Evolutionary conservation across 495 filamentous ascomycete genomes (phyloP).

Genomic region (Chaetomium fimeti): DNA sequence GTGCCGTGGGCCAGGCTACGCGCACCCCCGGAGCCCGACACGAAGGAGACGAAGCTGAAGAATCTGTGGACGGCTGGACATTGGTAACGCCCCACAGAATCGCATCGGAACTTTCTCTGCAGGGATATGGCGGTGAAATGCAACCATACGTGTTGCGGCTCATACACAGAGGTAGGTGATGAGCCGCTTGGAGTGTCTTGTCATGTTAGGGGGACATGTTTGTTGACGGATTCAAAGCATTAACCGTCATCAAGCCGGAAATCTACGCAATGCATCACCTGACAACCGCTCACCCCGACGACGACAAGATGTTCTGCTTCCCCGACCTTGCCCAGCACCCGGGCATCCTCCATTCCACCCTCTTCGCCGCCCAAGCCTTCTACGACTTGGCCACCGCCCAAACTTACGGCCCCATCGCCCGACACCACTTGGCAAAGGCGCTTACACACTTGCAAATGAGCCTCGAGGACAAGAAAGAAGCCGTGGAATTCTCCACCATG

Average conservation of each 20-base stretch:
- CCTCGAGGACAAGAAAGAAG: constrained; percentile 8
- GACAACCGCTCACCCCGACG: neutral
- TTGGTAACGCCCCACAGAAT: neutral
- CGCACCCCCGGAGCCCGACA: neutral
- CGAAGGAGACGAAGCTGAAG: neutral
- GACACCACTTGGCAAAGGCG: constrained; percentile 12
- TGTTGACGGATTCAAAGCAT: constrained; percentile 3
- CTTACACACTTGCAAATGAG: constrained; percentile 9
- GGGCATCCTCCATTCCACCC: constrained; percentile 20
- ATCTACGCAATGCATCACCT: constrained; percentile 14
- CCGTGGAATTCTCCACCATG: constrained; percentile 17
- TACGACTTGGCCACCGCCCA: constrained; percentile 3
- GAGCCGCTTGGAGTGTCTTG: neutral
- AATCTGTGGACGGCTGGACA: neutral
- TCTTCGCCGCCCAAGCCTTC: constrained; percentile 22
- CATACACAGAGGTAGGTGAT: neutral
- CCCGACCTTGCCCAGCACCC: constrained; percentile 17
- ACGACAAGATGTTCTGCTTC: constrained; percentile 21
- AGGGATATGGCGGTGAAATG: neutral
- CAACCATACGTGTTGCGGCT: neutral
- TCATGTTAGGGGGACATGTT: neutral
- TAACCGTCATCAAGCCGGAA: constrained; percentile 21
- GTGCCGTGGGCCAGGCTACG: neutral
- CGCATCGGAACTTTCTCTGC: neutral
- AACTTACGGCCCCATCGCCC: neutral